Evolutionary conservation across 2,329 filamentous ascomycete genomes (phyloP), one percentile per base, ranked within the genome.

Genomic region (Aspergillus clavatus): DNA sequence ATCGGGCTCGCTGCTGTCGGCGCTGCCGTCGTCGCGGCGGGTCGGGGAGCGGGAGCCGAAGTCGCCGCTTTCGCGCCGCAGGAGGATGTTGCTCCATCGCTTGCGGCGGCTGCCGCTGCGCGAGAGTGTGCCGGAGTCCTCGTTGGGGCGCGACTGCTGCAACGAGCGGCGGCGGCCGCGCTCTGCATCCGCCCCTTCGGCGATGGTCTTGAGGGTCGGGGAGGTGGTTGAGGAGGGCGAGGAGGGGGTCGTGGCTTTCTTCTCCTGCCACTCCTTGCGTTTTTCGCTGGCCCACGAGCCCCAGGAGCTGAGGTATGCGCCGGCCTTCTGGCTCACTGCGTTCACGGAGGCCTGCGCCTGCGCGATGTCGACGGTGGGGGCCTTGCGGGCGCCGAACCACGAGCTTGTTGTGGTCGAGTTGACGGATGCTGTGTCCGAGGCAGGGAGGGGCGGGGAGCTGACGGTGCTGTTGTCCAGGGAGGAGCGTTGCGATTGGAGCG

Each of bases 271-370:
- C 50, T 69, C 72, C 50, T 66, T 72, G 23, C 66, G 66, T 55
- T 69, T 69, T 45, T 75, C 72, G 48, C 58, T 68, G 4, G 81
- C 81, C 81, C 81, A 84, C 1, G 73, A 66, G 4, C 80, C 75
- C 81, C 81, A 84, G 0, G 78, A 81, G 44, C 76, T 81, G 40
- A 84, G 65, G 56, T 84, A 84, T 1, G 81, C 77, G 12, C 79
- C 72, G n/a, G 81, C 81, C 29, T 74, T 70, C 41, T 77, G 76
- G 8, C 74, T 65, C 2, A 77, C 79, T 7, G 76, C 75, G 47
- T 70, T 69, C 2, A 79, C 73, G 7, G 74, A 74, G 14, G 78
- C 74, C 57, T 81, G 78, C 0, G 79, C 74, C 46, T 77, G 69
- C 11, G 71, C 63, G 14, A 81, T 60, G 52, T 82, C 78, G 14